These are phyloP conservation scores for Boechera divaricarpa DNA, from an alignment of 345 rosid species.

Conservation along the genomic window DNA sequence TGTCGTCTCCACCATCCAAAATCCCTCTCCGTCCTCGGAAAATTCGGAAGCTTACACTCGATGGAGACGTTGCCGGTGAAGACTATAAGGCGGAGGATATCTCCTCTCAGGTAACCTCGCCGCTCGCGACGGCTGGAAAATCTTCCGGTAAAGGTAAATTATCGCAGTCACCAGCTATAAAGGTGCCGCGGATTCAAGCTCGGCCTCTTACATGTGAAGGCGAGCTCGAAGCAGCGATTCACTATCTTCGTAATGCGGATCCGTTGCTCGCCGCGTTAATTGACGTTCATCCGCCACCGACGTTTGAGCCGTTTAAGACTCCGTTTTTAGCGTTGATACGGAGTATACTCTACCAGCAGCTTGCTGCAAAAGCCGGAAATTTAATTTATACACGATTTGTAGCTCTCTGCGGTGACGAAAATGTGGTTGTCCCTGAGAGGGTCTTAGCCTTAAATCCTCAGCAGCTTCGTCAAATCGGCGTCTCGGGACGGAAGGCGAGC, in stretches of 20 bases:
- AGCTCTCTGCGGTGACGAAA: slow-evolving; percentile 79
- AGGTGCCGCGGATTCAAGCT: slow-evolving; percentile 55
- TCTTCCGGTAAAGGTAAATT: slow-evolving; percentile 33
- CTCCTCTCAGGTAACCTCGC: slow-evolving; percentile 32
- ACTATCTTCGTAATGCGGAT: slow-evolving; percentile 76
- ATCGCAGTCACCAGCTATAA: slow-evolving; percentile 49
- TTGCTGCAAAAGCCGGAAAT: slow-evolving; percentile 78
- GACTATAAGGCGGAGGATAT: slow-evolving; percentile 32
- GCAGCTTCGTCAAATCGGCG: slow-evolving; percentile 85
- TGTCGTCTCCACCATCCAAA: slow-evolving; percentile 68
- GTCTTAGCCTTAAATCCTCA: slow-evolving; percentile 71
- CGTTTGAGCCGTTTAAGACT: slow-evolving; percentile 69
- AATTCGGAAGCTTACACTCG: slow-evolving; percentile 74
- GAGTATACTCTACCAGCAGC: slow-evolving; percentile 86
- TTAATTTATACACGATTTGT: slow-evolving; percentile 85
- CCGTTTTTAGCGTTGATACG: slow-evolving; percentile 87
- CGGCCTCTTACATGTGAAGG: slow-evolving; percentile 81
- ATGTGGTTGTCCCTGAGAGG: slow-evolving; percentile 67
- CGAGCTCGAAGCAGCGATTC: slow-evolving; percentile 76
- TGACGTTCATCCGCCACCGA: slow-evolving; percentile 67
- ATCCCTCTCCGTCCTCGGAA: slow-evolving; percentile 90
- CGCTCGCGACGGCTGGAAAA: slow-evolving; percentile 41
- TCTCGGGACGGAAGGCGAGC: slow-evolving; percentile 86
- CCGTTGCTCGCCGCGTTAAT: slow-evolving; percentile 67
- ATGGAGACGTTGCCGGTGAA: slow-evolving; percentile 38